Evolutionary conservation across 163 green algal species (phyloP).

Genomic region (Chlorella variabilis): DNA sequence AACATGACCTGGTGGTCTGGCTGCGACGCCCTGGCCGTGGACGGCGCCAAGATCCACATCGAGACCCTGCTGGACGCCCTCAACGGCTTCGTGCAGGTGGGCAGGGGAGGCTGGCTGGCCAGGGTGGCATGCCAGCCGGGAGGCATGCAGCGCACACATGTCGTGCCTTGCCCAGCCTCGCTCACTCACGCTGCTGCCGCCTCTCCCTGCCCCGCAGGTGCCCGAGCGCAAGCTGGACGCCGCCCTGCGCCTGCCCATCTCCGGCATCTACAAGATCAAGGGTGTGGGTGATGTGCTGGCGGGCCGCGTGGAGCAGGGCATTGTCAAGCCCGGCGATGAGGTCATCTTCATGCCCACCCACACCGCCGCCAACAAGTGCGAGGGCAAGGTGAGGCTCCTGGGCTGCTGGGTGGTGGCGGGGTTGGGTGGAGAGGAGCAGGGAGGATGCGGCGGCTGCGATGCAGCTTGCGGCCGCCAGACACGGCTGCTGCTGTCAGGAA

Average conservation of each 20-base stretch:
- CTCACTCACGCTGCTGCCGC: neutral
- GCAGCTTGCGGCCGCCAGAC: neutral
- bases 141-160: neutral
- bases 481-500: neutral
- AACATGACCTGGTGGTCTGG: conserved; percentile 99
- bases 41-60: conserved; percentile 66
- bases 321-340: conserved; percentile 93
- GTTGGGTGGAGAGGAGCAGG: neutral
- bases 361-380: conserved; percentile 89
- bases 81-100: conserved; percentile 84
- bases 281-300: conserved; percentile 99
- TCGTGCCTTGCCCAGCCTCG: too few species aligned
- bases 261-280: conserved; percentile 99
- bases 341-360: conserved; percentile 96
- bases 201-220: conserved; percentile 20
- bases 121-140: neutral
- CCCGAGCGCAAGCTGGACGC: conserved; percentile 88
- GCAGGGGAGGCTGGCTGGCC: conserved; percentile 40
- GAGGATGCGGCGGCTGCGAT: neutral
- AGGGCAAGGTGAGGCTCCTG: conserved; percentile 77
- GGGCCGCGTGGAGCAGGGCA: conserved; percentile 97
- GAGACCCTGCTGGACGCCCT: conserved; percentile 95
- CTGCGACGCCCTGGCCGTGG: conserved; percentile 64
- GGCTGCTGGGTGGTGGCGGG: neutral
- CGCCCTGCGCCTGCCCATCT: conserved; percentile 95